These are phyloP conservation scores for Exsudoporus frostii DNA, from an alignment of 768 basidiomycete species.

Conservation along the genomic window DNA sequence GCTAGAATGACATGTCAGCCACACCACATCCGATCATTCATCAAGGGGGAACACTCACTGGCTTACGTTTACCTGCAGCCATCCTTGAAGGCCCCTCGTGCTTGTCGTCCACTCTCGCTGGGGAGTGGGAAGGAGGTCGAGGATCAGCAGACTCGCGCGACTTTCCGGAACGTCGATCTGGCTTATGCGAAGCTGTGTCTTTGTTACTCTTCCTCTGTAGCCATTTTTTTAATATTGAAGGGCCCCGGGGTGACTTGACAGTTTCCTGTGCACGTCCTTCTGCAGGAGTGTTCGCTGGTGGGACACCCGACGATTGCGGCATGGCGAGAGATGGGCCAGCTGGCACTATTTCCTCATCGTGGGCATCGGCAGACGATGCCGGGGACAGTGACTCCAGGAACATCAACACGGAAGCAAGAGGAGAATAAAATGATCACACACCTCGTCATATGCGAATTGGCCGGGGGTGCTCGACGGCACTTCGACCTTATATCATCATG, in stretches of 20 bases:
- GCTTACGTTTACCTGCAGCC: neutral
- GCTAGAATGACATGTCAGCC: neutral
- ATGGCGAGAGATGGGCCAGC: neutral
- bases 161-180: neutral
- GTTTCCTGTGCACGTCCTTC: neutral
- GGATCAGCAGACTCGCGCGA: no score
- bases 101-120: neutral
- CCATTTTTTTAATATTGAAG: no score
- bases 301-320: neutral
- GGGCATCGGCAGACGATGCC: neutral
- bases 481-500: no score
- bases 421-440: no score
- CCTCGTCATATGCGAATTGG: no score
- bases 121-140: no score
- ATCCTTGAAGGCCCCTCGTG: neutral
- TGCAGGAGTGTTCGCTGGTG: neutral
- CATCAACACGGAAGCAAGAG: no score
- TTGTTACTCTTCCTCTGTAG: neutral
- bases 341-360: no score
- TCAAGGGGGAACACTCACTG: neutral
- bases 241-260: no score
- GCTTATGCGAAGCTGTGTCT: neutral
- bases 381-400: neutral
- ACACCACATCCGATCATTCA: neutral
- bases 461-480: no score